Conservation (phyloP, 2,329 filamentous ascomycete species). For the Colletotrichum sp. region DNA sequence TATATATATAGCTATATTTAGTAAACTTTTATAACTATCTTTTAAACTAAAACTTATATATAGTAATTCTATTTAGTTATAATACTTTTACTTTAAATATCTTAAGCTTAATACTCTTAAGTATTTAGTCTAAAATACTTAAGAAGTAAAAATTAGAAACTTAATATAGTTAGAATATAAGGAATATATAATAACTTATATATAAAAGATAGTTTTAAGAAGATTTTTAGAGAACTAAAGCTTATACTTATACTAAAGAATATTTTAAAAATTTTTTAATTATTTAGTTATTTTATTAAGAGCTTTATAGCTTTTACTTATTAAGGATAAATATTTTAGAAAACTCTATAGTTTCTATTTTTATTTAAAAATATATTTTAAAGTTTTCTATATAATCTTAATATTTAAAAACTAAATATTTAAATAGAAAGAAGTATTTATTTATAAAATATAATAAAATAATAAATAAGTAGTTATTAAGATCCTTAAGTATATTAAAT, state of each 20-base stretch:
- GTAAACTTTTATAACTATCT: too few relatives aligned
- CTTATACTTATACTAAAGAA: background rate
- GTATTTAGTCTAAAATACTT: background rate
- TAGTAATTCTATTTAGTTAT: background rate
- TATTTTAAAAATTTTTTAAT: background rate
- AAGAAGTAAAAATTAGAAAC: rapidly evolving
- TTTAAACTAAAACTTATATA: background rate
- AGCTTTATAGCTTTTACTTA: background rate
- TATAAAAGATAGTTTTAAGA: background rate
- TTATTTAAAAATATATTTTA: background rate
- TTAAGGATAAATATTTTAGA: background rate
- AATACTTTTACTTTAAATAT: background rate
- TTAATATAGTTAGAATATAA: background rate
- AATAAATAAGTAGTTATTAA: too few relatives aligned
- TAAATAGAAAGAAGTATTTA: background rate
- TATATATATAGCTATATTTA: too few relatives aligned
- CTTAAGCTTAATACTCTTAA: background rate
- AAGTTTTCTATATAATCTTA: background rate
- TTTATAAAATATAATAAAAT: too few relatives aligned
- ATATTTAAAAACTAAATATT: background rate
- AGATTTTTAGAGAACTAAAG: background rate
- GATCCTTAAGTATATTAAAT: too few relatives aligned
- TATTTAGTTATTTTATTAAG: background rate
- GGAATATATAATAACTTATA: background rate
- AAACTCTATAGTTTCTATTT: background rate